These are phyloP conservation scores for Vigna hirtella DNA, from an alignment of 306 rosid species.

Conservation along the genomic window DNA sequence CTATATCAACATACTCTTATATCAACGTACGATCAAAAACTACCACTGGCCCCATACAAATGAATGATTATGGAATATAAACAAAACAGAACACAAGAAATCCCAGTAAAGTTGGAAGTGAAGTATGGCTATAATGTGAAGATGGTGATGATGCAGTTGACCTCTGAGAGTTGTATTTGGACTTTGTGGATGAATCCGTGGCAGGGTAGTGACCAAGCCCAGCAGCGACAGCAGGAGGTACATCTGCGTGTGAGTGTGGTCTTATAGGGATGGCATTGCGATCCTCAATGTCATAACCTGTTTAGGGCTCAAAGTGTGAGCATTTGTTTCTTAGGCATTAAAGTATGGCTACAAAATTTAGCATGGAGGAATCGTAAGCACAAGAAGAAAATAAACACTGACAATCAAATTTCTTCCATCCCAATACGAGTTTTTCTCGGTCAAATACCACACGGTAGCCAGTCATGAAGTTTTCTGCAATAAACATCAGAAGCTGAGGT, in stretches of 20 bases:
- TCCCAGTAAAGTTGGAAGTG: constrained; percentile 51
- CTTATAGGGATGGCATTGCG: constrained; percentile 45
- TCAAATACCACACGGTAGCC: constrained; percentile 89
- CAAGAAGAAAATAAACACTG: constrained; percentile 49
- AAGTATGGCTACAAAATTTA: constrained; percentile 5
- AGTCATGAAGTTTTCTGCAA: constrained; percentile 93
- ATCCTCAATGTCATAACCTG: constrained; percentile 83
- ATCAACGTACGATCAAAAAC: constrained; percentile 43
- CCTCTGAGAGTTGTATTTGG: constrained; percentile 45
- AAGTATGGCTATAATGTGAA: constrained; percentile 39
- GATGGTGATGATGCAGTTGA: constrained; percentile 63
- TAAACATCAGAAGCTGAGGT: constrained; percentile 37
- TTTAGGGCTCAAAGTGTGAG: constrained; percentile 38
- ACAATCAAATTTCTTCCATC: constrained; percentile 94
- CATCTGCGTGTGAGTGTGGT: constrained; percentile 51
- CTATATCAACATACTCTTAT: constrained; percentile 38
- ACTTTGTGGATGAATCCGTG: constrained; percentile 51
- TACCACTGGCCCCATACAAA: constrained; percentile 42
- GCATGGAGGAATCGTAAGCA: constrained; percentile 20
- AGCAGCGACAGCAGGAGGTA: constrained; percentile 80
- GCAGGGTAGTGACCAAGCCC: constrained; percentile 65
- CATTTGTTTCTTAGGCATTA: not conserved
- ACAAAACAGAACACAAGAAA: constrained; percentile 47
- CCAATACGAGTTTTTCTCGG: constrained; percentile 76
- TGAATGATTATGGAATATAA: constrained; percentile 45